These are phyloP conservation scores for Ustilago curta DNA, from an alignment of 1,284 basidiomycete species.

Conservation along the genomic window DNA sequence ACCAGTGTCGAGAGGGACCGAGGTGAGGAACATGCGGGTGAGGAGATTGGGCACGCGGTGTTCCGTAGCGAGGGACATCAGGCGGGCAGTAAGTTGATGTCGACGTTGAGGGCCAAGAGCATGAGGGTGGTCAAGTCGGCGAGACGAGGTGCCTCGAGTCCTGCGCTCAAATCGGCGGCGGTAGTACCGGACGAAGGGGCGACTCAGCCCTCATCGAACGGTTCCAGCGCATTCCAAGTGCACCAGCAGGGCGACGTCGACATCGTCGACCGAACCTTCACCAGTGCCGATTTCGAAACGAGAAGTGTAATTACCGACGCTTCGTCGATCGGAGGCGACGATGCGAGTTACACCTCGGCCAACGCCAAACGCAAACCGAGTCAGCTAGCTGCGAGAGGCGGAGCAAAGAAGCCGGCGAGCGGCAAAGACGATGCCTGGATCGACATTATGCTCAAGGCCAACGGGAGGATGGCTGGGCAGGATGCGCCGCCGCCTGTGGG, in stretches of 20 bases:
- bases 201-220: neutral
- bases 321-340: conserved; percentile 8
- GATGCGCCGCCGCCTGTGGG: conserved; percentile 20
- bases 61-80: conserved; percentile 33
- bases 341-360: conserved; percentile 9
- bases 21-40: conserved; percentile 13
- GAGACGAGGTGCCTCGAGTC: conserved; percentile 24
- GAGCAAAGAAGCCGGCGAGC: conserved; percentile 18
- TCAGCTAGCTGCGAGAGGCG: conserved; percentile 10
- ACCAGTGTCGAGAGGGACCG: conserved; percentile 8
- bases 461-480: conserved; percentile 48
- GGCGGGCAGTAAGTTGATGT: conserved; percentile 37
- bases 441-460: conserved; percentile 52
- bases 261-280: conserved; percentile 41
- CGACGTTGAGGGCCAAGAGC: conserved; percentile 43
- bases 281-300: conserved; percentile 60
- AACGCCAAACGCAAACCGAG: conserved; percentile 10
- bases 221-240: neutral
- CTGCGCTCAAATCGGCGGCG: conserved; percentile 17
- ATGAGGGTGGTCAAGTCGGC: conserved; percentile 40
- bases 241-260: conserved; percentile 24
- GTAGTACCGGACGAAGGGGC: conserved; percentile 13
- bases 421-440: conserved; percentile 56
- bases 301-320: conserved; percentile 40
- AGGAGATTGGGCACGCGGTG: conserved; percentile 15